A percentile compares a stretch with the other conserved stretches of the same genome.
phyloP scores from a whole-genome alignment of 2,329 filamentous ascomycete genomes.

The Fusarium denticulatum region DNA sequence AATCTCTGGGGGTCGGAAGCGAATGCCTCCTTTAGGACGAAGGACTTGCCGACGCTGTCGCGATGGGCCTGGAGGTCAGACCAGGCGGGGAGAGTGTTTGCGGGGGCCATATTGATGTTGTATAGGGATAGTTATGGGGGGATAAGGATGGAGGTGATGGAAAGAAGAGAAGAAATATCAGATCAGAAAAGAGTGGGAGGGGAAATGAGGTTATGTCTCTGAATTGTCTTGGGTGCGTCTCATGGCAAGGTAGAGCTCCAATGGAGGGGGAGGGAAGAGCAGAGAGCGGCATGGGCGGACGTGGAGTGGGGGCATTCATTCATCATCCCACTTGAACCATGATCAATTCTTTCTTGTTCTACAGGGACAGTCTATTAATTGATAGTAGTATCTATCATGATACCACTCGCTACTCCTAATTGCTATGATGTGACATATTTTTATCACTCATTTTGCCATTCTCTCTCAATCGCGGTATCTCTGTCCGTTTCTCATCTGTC shows the following conservation, averaged over 20 bases:
- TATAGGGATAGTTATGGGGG: background rate
- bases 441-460: background rate
- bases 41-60: slow-evolving; percentile 84
- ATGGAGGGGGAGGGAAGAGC: slow-evolving; percentile 20
- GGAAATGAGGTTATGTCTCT: slow-evolving; percentile 26
- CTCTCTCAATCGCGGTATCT: too few relatives aligned
- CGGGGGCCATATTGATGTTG: slow-evolving; percentile 72
- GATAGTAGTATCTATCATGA: slow-evolving; percentile 23
- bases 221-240: slow-evolving; percentile 11
- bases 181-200: slow-evolving; percentile 18
- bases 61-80: slow-evolving; percentile 91
- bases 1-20: slow-evolving; percentile 88
- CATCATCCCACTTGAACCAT: slow-evolving; percentile 36
- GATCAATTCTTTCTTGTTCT: background rate
- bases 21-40: slow-evolving; percentile 94
- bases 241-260: background rate
- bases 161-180: background rate
- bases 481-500: too few relatives aligned
- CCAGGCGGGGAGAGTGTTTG: slow-evolving; percentile 88
- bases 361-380: background rate
- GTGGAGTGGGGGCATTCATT: slow-evolving; percentile 34
- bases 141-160: background rate
- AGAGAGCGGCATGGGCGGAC: slow-evolving; percentile 9
- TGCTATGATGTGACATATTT: background rate
- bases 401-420: background rate